A percentile compares a stretch with the other conserved stretches of the same genome.
phyloP scores from a whole-genome alignment of 305 asterid species.

The Fraxinus greggii region DNA sequence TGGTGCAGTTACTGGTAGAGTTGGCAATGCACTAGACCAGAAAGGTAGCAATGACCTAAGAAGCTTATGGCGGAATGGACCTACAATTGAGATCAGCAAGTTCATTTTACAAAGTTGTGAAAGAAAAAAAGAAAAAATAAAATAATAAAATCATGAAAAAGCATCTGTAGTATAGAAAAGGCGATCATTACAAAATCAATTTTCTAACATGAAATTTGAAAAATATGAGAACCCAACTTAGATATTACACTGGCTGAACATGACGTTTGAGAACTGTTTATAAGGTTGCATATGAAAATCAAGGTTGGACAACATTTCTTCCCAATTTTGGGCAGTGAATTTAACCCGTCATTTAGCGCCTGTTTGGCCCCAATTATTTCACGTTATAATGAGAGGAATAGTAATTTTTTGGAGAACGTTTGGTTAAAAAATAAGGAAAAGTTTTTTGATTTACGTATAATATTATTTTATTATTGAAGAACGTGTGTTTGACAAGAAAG shows the following conservation, averaged over 20 bases:
- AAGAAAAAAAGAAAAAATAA: background rate
- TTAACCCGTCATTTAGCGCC: background rate
- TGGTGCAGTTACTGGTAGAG: conserved; percentile 89
- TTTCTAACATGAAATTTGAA: background rate
- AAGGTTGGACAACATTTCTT: background rate
- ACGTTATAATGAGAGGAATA: background rate
- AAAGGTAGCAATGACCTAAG: conserved; percentile 83
- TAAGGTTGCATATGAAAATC: background rate
- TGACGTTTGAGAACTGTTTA: background rate
- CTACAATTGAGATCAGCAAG: conserved; percentile 38
- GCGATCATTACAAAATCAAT: background rate
- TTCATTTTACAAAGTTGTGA: background rate
- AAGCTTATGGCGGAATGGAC: conserved; percentile 74
- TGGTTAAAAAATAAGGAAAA: background rate
- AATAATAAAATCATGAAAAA: conserved; percentile 16
- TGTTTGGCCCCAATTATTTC: background rate
- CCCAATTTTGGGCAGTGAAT: background rate
- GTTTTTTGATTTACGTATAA: no score
- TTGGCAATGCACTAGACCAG: conserved; percentile 90
- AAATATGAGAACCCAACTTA: background rate
- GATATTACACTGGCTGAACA: background rate
- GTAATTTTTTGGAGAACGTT: background rate
- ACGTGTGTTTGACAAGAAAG: background rate
- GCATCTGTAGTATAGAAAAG: background rate
- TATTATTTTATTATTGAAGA: background rate